Base-by-base conservation (phyloP, 2,329 filamentous ascomycete species). In the Pseudogymnoascus sp. region DNA sequence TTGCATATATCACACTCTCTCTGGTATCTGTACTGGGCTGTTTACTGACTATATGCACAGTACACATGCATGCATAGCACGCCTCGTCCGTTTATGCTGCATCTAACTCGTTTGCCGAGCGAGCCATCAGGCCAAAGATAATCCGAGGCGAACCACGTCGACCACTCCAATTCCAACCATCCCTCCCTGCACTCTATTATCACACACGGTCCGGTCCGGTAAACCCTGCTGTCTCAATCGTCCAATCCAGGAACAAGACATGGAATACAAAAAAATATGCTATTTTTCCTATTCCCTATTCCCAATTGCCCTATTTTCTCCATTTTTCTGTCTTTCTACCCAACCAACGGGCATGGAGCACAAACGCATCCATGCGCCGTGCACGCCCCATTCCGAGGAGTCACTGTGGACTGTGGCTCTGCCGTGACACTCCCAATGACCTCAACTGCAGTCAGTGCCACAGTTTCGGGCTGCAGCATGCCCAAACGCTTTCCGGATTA, bases 401-500 rank as follows among this genome's bases (percentile, higher is more conserved):
- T n/a, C 20, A 14, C 11, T 22, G 39, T 43, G 39, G 39, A 7
- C 20, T 43, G 38, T 41, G 38, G 38, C 38, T 20, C 38, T 25
- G 14, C 20, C 20, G 25, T 43, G 20, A 18, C 39, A 43, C 39
- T 43, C 39, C 39, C 39, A 43, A 43, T 43, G 39, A 8, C 39
- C 39, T 43, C 39, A 43, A 43, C 39, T 43, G 39, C 20, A 43
- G 39, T 25, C 39, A 43, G 39, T 43, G 39, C 39, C 39, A 43
- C 28, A 32, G 28, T 22, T 57, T n/a, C 28, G 25, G 50, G 28
- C 18, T 57, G 50, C 28, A 57, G 28, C 50, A 35, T 35, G 50
- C 28, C 50, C 50, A 57, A 57, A 43, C 50, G 28, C 32, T 57
- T 57, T 57, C 50, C n/a, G 50, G 50, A 9, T 35, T 57, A 57